Conservation (phyloP, 495 filamentous ascomycete genomes). For the Terfezia boudieri region DNA sequence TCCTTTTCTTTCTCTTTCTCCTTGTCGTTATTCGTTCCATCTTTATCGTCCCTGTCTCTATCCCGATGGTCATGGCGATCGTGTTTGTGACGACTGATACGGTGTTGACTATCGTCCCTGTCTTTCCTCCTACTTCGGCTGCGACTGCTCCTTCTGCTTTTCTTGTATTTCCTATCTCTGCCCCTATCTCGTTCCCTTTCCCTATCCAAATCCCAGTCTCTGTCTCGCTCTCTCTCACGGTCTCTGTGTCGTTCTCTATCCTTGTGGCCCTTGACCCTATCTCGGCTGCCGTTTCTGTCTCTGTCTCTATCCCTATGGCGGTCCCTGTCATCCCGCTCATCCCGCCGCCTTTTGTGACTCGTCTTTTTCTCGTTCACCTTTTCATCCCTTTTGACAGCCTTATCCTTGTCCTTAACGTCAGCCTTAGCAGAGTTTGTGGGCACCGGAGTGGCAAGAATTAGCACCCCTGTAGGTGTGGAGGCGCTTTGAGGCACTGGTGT, state of each 20-base stretch:
- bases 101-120: neutral
- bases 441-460: neutral
- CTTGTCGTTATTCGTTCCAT: neutral
- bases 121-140: neutral
- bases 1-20: slow-evolving; percentile 7
- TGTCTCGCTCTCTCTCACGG: neutral
- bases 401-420: neutral
- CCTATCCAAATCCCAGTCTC: neutral
- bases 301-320: neutral
- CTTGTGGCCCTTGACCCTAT: neutral
- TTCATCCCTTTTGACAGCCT: neutral
- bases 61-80: neutral
- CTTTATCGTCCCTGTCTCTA: neutral
- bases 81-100: neutral
- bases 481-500: neutral
- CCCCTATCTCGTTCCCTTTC: slow-evolving; percentile 7
- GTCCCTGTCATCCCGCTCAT: neutral
- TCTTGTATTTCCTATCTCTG: slow-evolving; percentile 1
- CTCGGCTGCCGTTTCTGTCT: neutral
- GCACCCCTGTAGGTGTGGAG: neutral
- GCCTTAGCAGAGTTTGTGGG: neutral
- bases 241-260: neutral
- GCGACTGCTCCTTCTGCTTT: neutral
- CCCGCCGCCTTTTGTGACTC: neutral
- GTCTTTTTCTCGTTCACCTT: neutral